These are phyloP conservation scores for Colletotrichum plurivorum DNA, from an alignment of 2,329 filamentous ascomycete species.

Conservation along the genomic window DNA sequence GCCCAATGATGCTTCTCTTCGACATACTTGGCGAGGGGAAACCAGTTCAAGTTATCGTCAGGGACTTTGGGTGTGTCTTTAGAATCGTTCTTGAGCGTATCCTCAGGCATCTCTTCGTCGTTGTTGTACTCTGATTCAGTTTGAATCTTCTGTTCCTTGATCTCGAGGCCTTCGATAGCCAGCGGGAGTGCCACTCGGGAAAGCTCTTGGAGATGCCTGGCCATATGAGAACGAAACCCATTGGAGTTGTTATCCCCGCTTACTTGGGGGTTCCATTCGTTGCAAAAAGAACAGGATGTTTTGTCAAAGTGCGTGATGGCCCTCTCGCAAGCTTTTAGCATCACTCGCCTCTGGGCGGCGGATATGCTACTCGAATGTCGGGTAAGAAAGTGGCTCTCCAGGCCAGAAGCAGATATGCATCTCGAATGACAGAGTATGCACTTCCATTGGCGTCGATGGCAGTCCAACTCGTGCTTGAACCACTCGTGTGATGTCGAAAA, in stretches of 20 bases:
- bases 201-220: constrained; percentile 16
- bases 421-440: neutral
- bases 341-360: constrained; percentile 1
- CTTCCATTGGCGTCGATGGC: constrained; percentile 15
- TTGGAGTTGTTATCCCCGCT: neutral
- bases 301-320: neutral
- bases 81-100: too few relatives aligned
- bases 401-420: neutral
- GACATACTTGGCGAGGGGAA: too few relatives aligned
- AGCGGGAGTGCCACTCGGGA: constrained; percentile 14
- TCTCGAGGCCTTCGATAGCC: constrained; percentile 16
- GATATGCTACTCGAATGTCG: neutral
- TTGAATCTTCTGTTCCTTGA: neutral
- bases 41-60: too few relatives aligned
- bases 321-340: constrained; percentile 15
- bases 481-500: constrained; percentile 21
- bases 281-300: constrained; percentile 10
- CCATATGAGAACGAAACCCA: constrained; percentile 11
- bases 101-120: too few relatives aligned
- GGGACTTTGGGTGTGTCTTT: too few relatives aligned
- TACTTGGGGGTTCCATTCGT: neutral
- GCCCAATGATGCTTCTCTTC: too few relatives aligned
- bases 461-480: constrained; percentile 21
- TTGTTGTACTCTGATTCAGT: too few relatives aligned
- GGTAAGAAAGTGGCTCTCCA: constrained; percentile 10